Evolutionary conservation across 176 grass and related monocot species (phyloP), one percentile per base, ranked within the genome.

Genomic region (Stipa capillata): DNA sequence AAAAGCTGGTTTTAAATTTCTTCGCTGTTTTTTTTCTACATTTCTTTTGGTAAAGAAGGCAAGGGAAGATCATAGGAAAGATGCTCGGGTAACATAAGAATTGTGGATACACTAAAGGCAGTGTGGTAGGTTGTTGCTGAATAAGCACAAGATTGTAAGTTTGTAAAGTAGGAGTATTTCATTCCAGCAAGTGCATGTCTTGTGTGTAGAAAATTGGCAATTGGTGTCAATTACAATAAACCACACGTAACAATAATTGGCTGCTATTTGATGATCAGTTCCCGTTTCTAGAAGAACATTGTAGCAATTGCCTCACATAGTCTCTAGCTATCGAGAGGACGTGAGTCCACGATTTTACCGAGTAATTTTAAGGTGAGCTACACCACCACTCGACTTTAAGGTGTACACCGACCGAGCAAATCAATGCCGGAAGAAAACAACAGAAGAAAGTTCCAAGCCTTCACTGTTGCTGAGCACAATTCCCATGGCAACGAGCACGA

Each of bases 391-490:
- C 17, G 61, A 25, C 9, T 57, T 81, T 24, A 75, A 50, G 5
- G n/a, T 14, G 15, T 34, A 5, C 84, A 24, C 51, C 63, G 33
- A 24, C 57, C 48, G 21, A 10, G 31, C 20, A 41, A 73, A 9
- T 53, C 29, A n/a, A 16, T 14, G 69, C 35, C 18, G 37, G 81
- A 4, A 58, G 33, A 43, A 84, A 41, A 59, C 81, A 74, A 69
- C 81, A 56, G 23, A 10, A 72, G 87, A 85, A 85, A 82, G 64
- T 51, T 82, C 78, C 37, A 85, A 72, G 23, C 32, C 70, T 52
- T 29, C 25, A 65, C 13, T 65, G 60, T 33, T 0, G 16, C 17
- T n/a, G n/a, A 14, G 76, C 16, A 82, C 45, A 81, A 16, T 70
- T 40, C 77, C 65, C 72, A 47, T 76, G 65, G 44, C 48, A 4